Conservation (phyloP, 176 grass and related monocot species). For the Puccinellia tenuiflora region DNA sequence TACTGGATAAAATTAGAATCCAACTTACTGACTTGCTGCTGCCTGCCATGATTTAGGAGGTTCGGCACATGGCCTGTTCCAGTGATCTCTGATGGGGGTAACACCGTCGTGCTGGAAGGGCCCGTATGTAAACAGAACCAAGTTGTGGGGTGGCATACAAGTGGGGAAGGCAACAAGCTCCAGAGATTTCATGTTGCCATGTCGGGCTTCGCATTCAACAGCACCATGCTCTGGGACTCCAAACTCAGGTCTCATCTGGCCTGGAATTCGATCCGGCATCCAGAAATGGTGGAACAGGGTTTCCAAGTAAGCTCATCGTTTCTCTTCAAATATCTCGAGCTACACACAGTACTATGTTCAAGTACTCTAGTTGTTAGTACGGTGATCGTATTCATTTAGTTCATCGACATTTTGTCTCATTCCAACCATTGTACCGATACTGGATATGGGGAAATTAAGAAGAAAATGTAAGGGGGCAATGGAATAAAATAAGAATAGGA, state of each 20-base stretch:
- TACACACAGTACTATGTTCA: neutral
- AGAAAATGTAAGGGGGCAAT: neutral
- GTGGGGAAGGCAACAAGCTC: conserved; percentile 60
- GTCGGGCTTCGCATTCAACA: conserved; percentile 98
- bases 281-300: conserved; percentile 61
- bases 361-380: neutral
- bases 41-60: conserved; percentile 43
- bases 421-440: neutral
- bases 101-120: conserved; percentile 61
- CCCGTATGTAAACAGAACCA: conserved; percentile 75
- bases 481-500: conserved; percentile 2
- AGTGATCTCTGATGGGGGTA: conserved; percentile 52
- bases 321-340: neutral
- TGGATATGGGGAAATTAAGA: neutral
- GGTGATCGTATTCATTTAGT: neutral
- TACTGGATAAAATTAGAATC: neutral
- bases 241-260: conserved; percentile 62
- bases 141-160: conserved; percentile 90
- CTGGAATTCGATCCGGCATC: conserved; percentile 82
- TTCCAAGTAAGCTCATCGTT: conserved; percentile 51
- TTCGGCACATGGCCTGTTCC: conserved; percentile 96
- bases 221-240: conserved; percentile 92
- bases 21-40: conserved; percentile 5
- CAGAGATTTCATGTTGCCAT: conserved; percentile 93
- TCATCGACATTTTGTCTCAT: neutral